Evolutionary conservation across 2,329 filamentous ascomycete genomes (phyloP).

Genomic region (Fusarium anthophilum): DNA sequence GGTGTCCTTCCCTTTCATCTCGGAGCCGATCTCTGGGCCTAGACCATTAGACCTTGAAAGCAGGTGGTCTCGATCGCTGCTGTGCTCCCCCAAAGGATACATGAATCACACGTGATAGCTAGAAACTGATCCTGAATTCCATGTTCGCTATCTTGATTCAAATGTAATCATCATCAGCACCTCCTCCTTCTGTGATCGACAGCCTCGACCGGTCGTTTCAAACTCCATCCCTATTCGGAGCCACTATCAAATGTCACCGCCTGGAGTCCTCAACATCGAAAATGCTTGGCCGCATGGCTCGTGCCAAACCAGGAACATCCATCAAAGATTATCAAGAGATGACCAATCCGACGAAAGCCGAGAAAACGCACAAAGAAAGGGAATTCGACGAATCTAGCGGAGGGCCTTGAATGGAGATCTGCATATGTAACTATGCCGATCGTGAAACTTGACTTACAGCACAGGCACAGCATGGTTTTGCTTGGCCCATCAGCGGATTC

Average conservation of each 20-base stretch:
- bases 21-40: slow-evolving; percentile 15
- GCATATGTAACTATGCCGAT: slow-evolving; percentile 7
- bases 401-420: slow-evolving; percentile 8
- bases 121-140: background rate
- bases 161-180: background rate
- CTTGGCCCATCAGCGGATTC: slow-evolving; percentile 20
- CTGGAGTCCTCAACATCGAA: slow-evolving; percentile 2
- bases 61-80: slow-evolving; percentile 10
- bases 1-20: slow-evolving; percentile 6
- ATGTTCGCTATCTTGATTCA: slow-evolving; percentile 14
- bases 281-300: slow-evolving; percentile 31
- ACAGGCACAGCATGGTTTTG: slow-evolving; percentile 12
- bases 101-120: slow-evolving; percentile 6
- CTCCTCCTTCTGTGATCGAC: slow-evolving; percentile 18
- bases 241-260: slow-evolving; percentile 16
- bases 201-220: slow-evolving; percentile 24
- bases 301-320: slow-evolving; percentile 29
- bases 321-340: background rate
- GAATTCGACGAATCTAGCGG: background rate
- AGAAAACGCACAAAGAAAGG: background rate
- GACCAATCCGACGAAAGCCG: slow-evolving; percentile 24
- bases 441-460: slow-evolving; percentile 7
- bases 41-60: background rate
- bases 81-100: background rate
- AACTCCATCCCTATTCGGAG: background rate